Percentiles rank a stretch among this genome's conserved stretches.
phyloP scores from a whole-genome alignment of 345 rosid genomes.

The Heritiera fomes region DNA sequence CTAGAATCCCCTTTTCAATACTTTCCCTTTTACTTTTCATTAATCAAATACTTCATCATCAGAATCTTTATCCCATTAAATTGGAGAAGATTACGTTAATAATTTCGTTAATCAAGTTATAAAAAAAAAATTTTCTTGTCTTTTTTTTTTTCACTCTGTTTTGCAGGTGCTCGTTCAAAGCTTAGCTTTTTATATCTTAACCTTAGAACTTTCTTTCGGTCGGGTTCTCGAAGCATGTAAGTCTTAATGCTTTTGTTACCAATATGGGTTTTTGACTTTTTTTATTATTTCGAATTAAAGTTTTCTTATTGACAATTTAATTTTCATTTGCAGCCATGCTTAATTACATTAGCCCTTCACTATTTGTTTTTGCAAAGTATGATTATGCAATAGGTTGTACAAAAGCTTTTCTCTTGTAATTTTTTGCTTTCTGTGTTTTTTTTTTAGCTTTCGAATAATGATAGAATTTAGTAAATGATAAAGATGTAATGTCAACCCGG shows the following conservation, averaged over 20 bases:
- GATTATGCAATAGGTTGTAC: not conserved
- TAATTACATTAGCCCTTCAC: not conserved
- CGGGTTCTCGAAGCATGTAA: conserved; percentile 14
- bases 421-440: not conserved
- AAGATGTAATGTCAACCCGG: not conserved
- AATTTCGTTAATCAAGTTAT: no score
- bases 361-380: not conserved
- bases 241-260: not conserved
- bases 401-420: not conserved
- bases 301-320: not conserved
- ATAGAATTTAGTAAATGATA: not conserved
- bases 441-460: not conserved
- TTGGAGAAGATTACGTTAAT: no score
- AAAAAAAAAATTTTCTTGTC: not conserved
- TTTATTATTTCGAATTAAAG: not conserved
- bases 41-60: no score
- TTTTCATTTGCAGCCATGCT: not conserved
- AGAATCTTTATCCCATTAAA: no score
- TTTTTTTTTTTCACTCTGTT: not conserved
- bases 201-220: not conserved
- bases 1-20: not conserved
- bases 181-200: not conserved
- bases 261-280: not conserved
- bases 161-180: conserved; percentile 2
- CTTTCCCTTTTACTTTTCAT: not conserved